Evolutionary conservation across 139 green algal species (phyloP), one percentile per base, ranked within the genome.

Genomic region (Tetraselmis chui): DNA sequence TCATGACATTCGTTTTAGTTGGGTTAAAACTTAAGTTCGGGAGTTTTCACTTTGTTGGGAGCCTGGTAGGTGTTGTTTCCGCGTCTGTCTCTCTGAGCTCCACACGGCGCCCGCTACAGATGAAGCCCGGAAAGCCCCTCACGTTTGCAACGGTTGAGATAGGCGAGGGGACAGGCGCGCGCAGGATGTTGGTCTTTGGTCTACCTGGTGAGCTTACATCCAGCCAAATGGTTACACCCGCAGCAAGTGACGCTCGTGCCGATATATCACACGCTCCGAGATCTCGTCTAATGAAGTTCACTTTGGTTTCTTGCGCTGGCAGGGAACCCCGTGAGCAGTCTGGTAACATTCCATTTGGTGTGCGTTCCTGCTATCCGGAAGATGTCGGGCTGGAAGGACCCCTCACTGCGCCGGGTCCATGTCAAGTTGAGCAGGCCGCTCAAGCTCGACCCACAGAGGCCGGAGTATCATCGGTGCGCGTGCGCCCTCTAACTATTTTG

Each of bases 41-140:
- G n/a, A n/a, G n/a, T n/a, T n/a, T n/a, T n/a, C n/a, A n/a, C n/a
- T n/a, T n/a, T n/a, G n/a, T n/a, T n/a, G n/a, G n/a, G n/a, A n/a
- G n/a, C n/a, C n/a, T n/a, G n/a, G n/a, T n/a, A n/a, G n/a, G n/a
- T n/a, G n/a, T n/a, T n/a, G n/a, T n/a, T n/a, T n/a, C n/a, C n/a
- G n/a, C n/a, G n/a, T n/a, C n/a, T n/a, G n/a, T n/a, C n/a, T n/a
- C n/a, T n/a, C n/a, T n/a, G n/a, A n/a, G n/a, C n/a, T n/a, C n/a
- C n/a, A n/a, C n/a, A n/a, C n/a, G n/a, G n/a, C 45, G 45, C 45
- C 11, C 45, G 5, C 45, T 93, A 76, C 85, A 89, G 22, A 99
- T 99, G 97, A 99, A 99, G 87, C 97, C 97, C 0, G 97, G 96
- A 45, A 99, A 99, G 86, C 96, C 96, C 0, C 91, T 98, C 29